Base-by-base conservation (phyloP, 805 yeast genomes). In the Dipodascus albidus region DNA sequence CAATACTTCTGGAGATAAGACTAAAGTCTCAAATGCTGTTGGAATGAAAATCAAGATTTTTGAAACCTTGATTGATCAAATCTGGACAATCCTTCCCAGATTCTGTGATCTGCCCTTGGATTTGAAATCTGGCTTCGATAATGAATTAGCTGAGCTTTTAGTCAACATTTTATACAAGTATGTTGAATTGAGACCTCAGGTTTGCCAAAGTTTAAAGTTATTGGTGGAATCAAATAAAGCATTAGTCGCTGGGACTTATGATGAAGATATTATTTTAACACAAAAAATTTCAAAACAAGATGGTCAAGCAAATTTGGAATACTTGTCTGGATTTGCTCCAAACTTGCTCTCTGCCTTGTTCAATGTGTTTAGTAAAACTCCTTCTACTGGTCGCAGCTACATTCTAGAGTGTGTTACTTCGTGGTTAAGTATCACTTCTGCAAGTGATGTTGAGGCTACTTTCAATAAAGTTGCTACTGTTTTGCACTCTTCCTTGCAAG, bases 291-390 rank as follows among this genome's bases (percentile, higher is more conserved):
- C 93, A 14, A 68, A 75, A 23, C 68, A 69, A 14, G 73, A 77
- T 54, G 78, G 96, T 1, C 64, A 70, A 52, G 62, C 74, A 50
- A 82, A 85, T 60, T 58, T 89, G 52, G 77, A 78, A 56, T 87
- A 79, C 60, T 71, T 91, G 54, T 71, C 87, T 0, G 55, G 59
- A 23, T 66, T 65, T 58, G 80, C 96, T 3, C 69, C 86, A 2
- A 90, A 93, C 59, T 65, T 93, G 50, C 73, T 93, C 51, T 85
- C 96, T 11, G 96, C 89, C 20, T 72, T 93, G 51, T 87, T 91
- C 74, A 93, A 93, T 62, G 95, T 93, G 17, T 93, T 86, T 69
- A 80, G 91, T n/a, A 90, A 89, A 60, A 89, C 97, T 9, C 70
- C 80, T 48, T 84, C 93, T 41, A 93, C 87, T 52, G 78, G 88